Percentiles rank a stretch among this genome's conserved stretches.
Conservation (phyloP, 78 protist species). For the Planoprotostelium fungivorum region DNA sequence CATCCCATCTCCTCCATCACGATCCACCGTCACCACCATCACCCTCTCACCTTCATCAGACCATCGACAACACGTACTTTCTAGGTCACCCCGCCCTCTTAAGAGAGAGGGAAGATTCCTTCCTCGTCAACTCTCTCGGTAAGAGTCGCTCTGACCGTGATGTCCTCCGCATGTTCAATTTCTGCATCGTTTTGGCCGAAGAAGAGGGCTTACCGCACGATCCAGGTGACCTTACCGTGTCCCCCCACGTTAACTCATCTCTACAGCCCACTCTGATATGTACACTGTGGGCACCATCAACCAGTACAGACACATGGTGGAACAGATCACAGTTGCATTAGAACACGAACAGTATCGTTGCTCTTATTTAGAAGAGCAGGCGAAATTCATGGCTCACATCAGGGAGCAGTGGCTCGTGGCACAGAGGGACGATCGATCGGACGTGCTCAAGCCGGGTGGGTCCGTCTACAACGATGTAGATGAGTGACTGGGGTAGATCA, state of each 20-base stretch:
- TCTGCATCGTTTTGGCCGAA: not conserved
- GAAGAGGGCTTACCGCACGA: not conserved
- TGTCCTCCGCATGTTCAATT: not conserved
- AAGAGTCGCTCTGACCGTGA: not conserved
- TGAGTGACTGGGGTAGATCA: conserved; percentile 10
- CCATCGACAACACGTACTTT: too few relatives aligned
- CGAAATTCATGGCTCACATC: not conserved
- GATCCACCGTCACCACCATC: too few relatives aligned
- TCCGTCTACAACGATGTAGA: not conserved
- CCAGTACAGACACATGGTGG: not conserved
- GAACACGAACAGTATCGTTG: not conserved
- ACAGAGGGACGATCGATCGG: not conserved
- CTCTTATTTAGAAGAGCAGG: not conserved
- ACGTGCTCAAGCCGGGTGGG: not conserved
- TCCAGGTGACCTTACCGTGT: too few relatives aligned
- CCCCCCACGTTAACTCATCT: too few relatives aligned
- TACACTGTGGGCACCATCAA: not conserved
- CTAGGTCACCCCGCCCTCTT: too few relatives aligned
- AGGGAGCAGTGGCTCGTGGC: not conserved
- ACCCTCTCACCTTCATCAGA: too few relatives aligned
- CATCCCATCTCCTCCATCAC: too few relatives aligned
- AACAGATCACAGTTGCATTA: not conserved
- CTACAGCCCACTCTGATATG: too few relatives aligned
- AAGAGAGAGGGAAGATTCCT: too few relatives aligned
- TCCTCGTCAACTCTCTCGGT: too few relatives aligned